Percentiles rank a stretch among this genome's conserved stretches.
Conservation (phyloP, 305 asterid genomes). For the Fraxinus xanthoxyloides region DNA sequence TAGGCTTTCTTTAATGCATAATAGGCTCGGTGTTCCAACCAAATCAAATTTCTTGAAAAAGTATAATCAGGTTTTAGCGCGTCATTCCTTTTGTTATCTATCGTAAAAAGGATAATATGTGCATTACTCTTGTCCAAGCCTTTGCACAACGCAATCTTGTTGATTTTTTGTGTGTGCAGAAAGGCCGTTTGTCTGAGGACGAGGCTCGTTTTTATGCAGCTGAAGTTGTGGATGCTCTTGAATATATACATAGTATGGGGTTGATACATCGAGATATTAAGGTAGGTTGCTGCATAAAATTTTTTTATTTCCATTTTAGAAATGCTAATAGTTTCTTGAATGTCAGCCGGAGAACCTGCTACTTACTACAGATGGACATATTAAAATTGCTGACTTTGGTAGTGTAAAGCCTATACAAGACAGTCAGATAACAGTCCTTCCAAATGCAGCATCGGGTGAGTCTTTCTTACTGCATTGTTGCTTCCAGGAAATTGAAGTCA, state of each 20-base stretch:
- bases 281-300: conserved; percentile 53
- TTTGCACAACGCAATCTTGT: conserved; percentile 6
- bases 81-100: neutral
- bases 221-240: conserved; percentile 99
- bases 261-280: conserved; percentile 96
- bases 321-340: conserved; percentile 35
- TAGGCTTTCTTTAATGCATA: neutral
- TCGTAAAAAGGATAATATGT: neutral
- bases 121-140: neutral
- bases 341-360: conserved; percentile 97
- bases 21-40: neutral
- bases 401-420: conserved; percentile 98
- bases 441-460: conserved; percentile 94
- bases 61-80: neutral
- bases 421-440: conserved; percentile 92
- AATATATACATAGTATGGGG: conserved; percentile 95
- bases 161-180: conserved; percentile 56
- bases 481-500: neutral
- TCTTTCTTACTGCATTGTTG: conserved; percentile 9
- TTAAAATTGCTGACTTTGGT: conserved; percentile 97
- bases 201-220: conserved; percentile 98
- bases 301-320: conserved; percentile 6
- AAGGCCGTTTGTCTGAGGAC: conserved; percentile 81
- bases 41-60: neutral
- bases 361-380: conserved; percentile 87